These are phyloP conservation scores for Stagonosporopsis tanaceti DNA, from an alignment of 2,329 filamentous ascomycete genomes.

Conservation along the genomic window DNA sequence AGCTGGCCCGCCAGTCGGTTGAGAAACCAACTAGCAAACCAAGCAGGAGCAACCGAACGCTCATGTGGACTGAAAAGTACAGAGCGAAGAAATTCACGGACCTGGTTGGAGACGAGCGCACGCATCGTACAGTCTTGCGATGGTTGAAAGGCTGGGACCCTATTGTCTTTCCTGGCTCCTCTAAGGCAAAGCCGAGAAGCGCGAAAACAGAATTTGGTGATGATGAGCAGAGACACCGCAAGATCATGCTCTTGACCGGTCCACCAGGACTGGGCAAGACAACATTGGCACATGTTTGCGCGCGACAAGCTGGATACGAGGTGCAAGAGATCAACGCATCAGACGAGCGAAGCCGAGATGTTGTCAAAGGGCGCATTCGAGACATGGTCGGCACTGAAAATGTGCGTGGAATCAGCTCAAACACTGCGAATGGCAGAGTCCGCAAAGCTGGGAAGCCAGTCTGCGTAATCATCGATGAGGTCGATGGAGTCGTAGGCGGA, in stretches of 20 bases:
- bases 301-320: constrained; percentile 93
- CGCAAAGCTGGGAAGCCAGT: constrained; percentile 83
- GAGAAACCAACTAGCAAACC: constrained; percentile 44
- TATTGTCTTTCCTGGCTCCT: constrained; percentile 83
- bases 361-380: constrained; percentile 89
- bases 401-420: constrained; percentile 74
- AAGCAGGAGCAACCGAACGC: constrained; percentile 52
- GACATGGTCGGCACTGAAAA: constrained; percentile 95
- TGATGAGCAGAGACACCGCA: constrained; percentile 80
- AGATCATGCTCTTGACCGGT: constrained; percentile 88
- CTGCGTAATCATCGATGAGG: constrained; percentile 94
- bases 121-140: constrained; percentile 85
- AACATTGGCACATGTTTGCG: constrained; percentile 94
- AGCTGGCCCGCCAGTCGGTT: constrained; percentile 46
- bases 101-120: constrained; percentile 91
- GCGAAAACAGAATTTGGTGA: constrained; percentile 60
- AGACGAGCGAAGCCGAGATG: constrained; percentile 87
- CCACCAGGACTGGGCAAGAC: constrained; percentile 96
- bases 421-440: constrained; percentile 61
- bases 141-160: constrained; percentile 97
- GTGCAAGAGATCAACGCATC: constrained; percentile 98
- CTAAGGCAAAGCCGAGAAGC: constrained; percentile 63
- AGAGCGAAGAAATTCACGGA: constrained; percentile 91
- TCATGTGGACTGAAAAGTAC: constrained; percentile 98
- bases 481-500: constrained; percentile 90